Conservation (phyloP, 306 rosid species). For the Vigna hirtella region DNA sequence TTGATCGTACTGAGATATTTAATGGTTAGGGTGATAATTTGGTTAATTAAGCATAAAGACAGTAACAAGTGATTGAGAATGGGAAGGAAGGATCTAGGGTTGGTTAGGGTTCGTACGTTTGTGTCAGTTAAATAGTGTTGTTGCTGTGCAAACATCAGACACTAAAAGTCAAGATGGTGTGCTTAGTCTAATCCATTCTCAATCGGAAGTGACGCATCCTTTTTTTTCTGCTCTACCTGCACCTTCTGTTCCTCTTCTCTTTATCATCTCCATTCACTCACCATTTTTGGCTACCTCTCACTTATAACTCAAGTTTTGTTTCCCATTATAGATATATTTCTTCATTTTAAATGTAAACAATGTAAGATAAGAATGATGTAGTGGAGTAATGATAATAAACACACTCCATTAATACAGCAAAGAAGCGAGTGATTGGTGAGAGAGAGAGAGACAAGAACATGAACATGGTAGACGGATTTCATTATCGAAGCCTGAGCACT, state of each 20-base stretch:
- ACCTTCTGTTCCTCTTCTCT: neutral
- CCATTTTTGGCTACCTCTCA: neutral
- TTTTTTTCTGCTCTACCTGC: neutral
- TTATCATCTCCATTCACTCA: neutral
- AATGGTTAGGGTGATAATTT: neutral
- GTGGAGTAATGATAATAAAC: too few species aligned
- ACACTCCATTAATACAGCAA: too few species aligned
- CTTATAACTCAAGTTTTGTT: neutral
- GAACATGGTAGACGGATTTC: neutral
- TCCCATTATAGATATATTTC: too few species aligned
- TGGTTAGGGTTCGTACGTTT: neutral
- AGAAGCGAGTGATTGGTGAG: neutral
- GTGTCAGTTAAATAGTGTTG: constrained; percentile 32
- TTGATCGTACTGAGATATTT: neutral
- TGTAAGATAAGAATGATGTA: too few species aligned
- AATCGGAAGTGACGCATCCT: constrained; percentile 44
- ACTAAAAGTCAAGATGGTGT: constrained; percentile 34
- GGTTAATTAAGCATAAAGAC: neutral
- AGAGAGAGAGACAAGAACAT: neutral
- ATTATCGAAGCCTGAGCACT: neutral
- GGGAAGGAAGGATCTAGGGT: neutral
- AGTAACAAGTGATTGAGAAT: neutral
- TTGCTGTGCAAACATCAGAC: constrained; percentile 29
- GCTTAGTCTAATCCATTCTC: constrained; percentile 41
- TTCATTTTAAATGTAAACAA: too few species aligned